Base-by-base conservation (phyloP, 106 monocot species). In the Phalaenopsis equestris region DNA sequence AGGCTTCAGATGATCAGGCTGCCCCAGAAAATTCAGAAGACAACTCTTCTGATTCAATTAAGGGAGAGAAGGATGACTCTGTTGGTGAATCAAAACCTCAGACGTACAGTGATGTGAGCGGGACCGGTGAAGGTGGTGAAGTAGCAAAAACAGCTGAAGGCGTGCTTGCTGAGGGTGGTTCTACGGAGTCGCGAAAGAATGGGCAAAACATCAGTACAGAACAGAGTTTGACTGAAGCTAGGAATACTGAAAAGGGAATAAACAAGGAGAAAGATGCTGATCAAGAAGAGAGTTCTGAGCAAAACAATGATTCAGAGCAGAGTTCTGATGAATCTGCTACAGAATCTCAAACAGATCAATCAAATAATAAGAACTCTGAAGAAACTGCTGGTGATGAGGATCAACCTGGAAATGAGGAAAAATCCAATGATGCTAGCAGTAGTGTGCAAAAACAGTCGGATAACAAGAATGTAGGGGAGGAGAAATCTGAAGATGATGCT, bases 61-160 rank as follows among this genome's bases (percentile, higher is more conserved):
- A 84, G 49, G 84, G 58, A 67, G 83, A 80, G 56, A 86, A 77
- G 23, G 67, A 81, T 21, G 87, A 42, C 17, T 74, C 80, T 42
- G 73, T 74, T 23, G 82, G 80, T 58, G 48, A 73, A 78, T 67
- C 85, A 8, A 81, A 86, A 67, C n/a, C 67, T 74, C 80, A 78
- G 49, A 55, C 88, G 56, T 85, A 79, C 68, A 83, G 49, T 8
- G 89, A 87, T 84, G 82, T 61, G 72, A 84, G 88, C 77, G 89
- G 87, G 55, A 84, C 85, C 37, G 55, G 42, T 55, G 85, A 78
- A 56, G 75, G 72, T 24, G 79, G 68, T 52, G 80, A 68, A 56
- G 72, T 48, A 17, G 67, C 38, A 41, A 77, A 79, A 42, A 79
- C 75, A 30, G 73, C 75, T 67, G 80, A 48, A 72, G 76, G 74